Evolutionary conservation across 1,284 basidiomycete genomes (phyloP), one percentile per base, ranked within the genome.

Genomic region (Cronartium ribicola): DNA sequence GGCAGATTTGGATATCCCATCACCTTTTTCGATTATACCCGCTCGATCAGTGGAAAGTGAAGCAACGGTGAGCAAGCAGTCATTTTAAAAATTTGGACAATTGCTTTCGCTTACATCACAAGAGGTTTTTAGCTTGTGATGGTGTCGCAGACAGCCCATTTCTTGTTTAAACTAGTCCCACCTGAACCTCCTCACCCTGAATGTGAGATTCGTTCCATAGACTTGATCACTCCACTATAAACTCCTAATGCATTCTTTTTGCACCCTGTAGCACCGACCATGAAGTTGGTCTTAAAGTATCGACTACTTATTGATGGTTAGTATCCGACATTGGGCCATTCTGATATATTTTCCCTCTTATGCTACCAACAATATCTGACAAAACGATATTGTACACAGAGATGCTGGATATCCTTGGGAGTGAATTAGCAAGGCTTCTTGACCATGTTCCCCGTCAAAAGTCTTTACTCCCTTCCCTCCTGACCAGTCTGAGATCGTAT

Each of bases 1-100:
- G 2, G 88, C 86, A 0, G 82, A 83, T 40, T 81, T 92, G 39
- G 37, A 36, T 11, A 61, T 61, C 29, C 22, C 37, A 29, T 17
- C 60, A 5, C 22, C 60, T 7, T 36, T 61, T 6, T 36, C 37
- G 17, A 36, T 61, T 5, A 61, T 61, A 11, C 22, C 60, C 14
- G 29, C 29, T 61, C 36, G 5, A 61, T 61, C 37, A 61, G 5
- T 36, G 5, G 29, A 36, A 17, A 37, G 29, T 36, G 60, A 61
- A 37, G 29, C 29, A 20, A 61, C 37, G 17, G 60, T 61, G 36
- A 14, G 22, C n/a, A n/a, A 61, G 60, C 60, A n/a, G 10, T n/a
- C n/a, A n/a, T 40, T 36, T 37, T n/a, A 11, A 39, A 17, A 37
- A 40, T 17, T 61, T 6, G 22, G 8, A 5, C 2, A 36, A 17